Percentiles rank a stretch among this genome's conserved stretches.
Evolutionary conservation across 1,284 basidiomycete genomes (phyloP).

Genomic region (Calocybe gambosa): DNA sequence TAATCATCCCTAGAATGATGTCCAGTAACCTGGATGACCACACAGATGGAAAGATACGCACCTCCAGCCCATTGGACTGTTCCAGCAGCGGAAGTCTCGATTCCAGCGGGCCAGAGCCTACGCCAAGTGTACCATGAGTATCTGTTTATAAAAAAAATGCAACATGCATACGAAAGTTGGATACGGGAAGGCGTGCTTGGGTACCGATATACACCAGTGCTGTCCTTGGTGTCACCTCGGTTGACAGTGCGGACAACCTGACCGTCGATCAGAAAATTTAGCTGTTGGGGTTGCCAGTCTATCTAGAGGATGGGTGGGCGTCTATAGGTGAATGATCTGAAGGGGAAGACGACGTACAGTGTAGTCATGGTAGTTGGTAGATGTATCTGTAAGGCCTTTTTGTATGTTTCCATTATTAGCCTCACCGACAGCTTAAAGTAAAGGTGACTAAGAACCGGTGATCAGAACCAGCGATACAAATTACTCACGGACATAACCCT

Average conservation of each 20-base stretch:
- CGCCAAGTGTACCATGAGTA: too few species aligned
- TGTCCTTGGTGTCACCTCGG: slow-evolving; percentile 49
- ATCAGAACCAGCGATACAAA: too few species aligned
- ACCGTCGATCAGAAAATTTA: slow-evolving; percentile 69
- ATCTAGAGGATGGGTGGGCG: slow-evolving; percentile 41
- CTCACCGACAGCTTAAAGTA: slow-evolving; percentile 26
- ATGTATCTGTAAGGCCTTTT: slow-evolving; percentile 53
- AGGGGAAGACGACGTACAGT: slow-evolving; percentile 41
- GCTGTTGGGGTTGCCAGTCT: slow-evolving; percentile 67
- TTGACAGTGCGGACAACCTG: slow-evolving; percentile 62
- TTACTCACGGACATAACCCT: slow-evolving; percentile 66
- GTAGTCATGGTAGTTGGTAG: slow-evolving; percentile 68
- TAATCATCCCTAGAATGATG: slow-evolving; percentile 48
- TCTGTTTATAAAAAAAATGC: too few species aligned
- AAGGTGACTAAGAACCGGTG: too few species aligned
- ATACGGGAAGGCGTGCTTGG: slow-evolving; percentile 74
- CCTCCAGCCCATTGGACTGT: slow-evolving; percentile 74
- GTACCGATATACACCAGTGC: slow-evolving; percentile 48
- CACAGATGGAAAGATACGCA: slow-evolving; percentile 4
- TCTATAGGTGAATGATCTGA: neutral
- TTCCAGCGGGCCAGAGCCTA: slow-evolving; percentile 77
- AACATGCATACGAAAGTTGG: slow-evolving; percentile 59
- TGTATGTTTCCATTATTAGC: slow-evolving; percentile 41
- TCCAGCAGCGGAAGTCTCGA: slow-evolving; percentile 50
- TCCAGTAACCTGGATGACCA: neutral